Evolutionary conservation across 75 land plant species (phyloP).

Genomic region (Sequoia sempervirens): DNA sequence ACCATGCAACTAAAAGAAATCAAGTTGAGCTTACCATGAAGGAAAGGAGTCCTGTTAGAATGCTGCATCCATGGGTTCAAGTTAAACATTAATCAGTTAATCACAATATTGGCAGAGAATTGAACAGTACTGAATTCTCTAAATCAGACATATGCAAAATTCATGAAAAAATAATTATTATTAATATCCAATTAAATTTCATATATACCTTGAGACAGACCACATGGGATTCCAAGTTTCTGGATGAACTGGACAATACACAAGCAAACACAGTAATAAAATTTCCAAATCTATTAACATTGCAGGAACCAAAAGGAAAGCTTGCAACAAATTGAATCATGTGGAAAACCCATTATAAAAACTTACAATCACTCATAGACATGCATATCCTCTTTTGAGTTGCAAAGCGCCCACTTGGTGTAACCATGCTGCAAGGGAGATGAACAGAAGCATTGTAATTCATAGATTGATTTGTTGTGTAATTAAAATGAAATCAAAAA

Average conservation of each 20-base stretch:
- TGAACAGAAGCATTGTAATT: slow-evolving; percentile 5
- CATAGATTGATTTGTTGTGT: neutral
- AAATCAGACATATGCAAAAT: neutral
- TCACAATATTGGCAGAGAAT: neutral
- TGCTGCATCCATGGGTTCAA: slow-evolving; percentile 57
- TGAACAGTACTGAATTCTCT: neutral
- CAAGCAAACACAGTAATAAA: slow-evolving; percentile 1
- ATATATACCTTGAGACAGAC: slow-evolving; percentile 89
- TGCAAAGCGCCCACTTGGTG: slow-evolving; percentile 93
- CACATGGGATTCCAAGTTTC: slow-evolving; percentile 99
- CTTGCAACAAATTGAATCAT: neutral
- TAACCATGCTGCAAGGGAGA: slow-evolving; percentile 65
- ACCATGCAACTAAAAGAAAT: neutral
- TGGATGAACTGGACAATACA: slow-evolving; percentile 76
- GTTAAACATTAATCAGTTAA: neutral
- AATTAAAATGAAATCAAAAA: neutral
- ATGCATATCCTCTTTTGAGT: slow-evolving; percentile 86
- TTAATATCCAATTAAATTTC: neutral
- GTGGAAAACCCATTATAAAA: neutral
- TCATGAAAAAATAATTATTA: neutral
- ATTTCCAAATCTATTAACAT: neutral
- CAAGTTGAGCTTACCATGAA: slow-evolving; percentile 76
- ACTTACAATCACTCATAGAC: slow-evolving; percentile 99
- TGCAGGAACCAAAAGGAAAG: neutral
- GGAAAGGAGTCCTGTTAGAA: slow-evolving; percentile 88